Conservation (phyloP, 257 asterid species). For the Solanum corneliomulleri region DNA sequence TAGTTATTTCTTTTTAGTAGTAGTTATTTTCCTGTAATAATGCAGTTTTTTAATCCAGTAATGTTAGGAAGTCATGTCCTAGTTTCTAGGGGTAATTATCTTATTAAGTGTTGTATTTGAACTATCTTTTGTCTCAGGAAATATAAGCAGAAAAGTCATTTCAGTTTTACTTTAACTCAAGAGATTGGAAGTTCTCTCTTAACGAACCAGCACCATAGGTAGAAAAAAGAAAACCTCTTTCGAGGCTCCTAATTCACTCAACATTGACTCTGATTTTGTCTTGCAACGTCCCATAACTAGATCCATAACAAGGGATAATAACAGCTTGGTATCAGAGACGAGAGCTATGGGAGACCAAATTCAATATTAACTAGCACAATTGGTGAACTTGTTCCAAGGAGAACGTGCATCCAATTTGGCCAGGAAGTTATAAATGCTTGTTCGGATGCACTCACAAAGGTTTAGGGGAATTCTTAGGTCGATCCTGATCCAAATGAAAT, state of each 20-base stretch:
- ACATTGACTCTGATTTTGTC: not conserved
- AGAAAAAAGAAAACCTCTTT: not conserved
- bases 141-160: not conserved
- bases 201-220: not conserved
- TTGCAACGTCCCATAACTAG: not conserved
- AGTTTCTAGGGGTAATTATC: not conserved
- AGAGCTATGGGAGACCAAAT: not conserved
- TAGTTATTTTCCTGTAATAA: not conserved
- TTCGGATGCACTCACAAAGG: not conserved
- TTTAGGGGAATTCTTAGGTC: not conserved
- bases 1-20: not conserved
- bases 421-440: not conserved
- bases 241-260: not conserved
- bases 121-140: not conserved
- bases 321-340: not conserved
- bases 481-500: not conserved
- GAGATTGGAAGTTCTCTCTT: not conserved
- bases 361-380: not conserved
- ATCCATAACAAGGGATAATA: not conserved
- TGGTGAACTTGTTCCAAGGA: not conserved
- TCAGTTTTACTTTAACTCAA: not conserved
- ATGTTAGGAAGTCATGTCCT: not conserved
- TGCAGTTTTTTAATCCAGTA: not conserved
- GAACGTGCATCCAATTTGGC: not conserved
- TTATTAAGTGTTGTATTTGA: not conserved